phyloP scores from a whole-genome alignment of 345 rosid species.

The Hypericum perforatum region DNA sequence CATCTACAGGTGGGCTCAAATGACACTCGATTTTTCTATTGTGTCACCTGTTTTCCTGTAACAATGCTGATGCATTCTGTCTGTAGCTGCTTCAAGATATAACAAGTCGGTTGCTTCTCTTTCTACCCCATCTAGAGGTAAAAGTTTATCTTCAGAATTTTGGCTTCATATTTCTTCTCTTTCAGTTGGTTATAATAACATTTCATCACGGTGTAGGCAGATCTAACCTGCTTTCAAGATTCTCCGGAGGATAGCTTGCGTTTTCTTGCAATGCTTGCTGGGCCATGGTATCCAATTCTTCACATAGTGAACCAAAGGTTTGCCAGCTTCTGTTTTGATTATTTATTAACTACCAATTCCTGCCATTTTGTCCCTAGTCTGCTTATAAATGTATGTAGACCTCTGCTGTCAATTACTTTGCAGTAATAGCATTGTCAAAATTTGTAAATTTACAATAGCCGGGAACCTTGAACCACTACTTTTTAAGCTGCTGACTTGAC shows the following conservation, averaged over 20 bases:
- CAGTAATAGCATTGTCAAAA: no score
- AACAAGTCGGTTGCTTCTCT: constrained; percentile 47
- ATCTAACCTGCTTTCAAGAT: constrained; percentile 49
- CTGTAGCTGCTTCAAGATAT: constrained; percentile 78
- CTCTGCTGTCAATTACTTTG: no score
- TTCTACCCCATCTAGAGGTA: constrained; percentile 91
- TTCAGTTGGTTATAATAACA: constrained; percentile 5
- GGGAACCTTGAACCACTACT: no score
- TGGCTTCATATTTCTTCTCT: constrained; percentile 2
- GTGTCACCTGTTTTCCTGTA: constrained; percentile 8
- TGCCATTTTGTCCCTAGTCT: no score
- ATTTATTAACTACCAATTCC: no score
- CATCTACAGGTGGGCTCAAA: constrained; percentile 57
- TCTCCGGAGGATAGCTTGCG: constrained; percentile 45
- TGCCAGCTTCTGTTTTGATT: constrained; percentile 9
- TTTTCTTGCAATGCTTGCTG: constrained; percentile 67
- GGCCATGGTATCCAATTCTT: constrained; percentile 71
- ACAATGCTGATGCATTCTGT: constrained; percentile 33
- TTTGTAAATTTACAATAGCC: no score
- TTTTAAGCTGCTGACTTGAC: no score
- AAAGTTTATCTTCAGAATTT: constrained; percentile 3
- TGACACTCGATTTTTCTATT: constrained; percentile 1
- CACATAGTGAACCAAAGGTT: constrained; percentile 60
- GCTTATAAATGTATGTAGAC: no score
- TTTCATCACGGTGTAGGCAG: constrained; percentile 35